Percentiles rank a stretch among this genome's conserved stretches.
phyloP scores from a whole-genome alignment of 2,329 filamentous ascomycete genomes.

The Xylariaceae sp. region DNA sequence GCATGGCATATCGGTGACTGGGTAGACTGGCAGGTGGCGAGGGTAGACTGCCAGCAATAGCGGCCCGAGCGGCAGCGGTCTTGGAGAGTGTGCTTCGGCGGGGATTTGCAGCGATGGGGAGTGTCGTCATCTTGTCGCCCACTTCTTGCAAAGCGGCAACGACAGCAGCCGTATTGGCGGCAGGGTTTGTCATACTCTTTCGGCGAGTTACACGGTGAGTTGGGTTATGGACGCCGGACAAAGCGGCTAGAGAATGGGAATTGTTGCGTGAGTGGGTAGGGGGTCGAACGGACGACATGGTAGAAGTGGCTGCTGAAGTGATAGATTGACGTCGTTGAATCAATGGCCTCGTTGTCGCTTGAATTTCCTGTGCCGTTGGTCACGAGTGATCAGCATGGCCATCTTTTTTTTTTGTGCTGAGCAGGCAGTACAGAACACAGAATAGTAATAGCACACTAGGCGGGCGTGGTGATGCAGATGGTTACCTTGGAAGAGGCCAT shows the following conservation, averaged over 20 bases:
- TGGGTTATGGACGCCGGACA: slow-evolving; percentile 69
- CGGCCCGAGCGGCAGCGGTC: slow-evolving; percentile 47
- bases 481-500: slow-evolving; percentile 61
- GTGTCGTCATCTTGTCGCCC: slow-evolving; percentile 51
- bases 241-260: slow-evolving; percentile 75
- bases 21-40: slow-evolving; percentile 66
- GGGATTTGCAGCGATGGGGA: slow-evolving; percentile 52
- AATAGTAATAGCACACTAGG: slow-evolving; percentile 21
- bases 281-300: slow-evolving; percentile 53
- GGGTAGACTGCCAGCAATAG: slow-evolving; percentile 53
- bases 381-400: slow-evolving; percentile 36
- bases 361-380: slow-evolving; percentile 50
- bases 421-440: too few relatives aligned
- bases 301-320: slow-evolving; percentile 53
- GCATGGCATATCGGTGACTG: slow-evolving; percentile 47
- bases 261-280: slow-evolving; percentile 62
- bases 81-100: slow-evolving; percentile 69
- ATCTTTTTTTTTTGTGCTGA: slow-evolving; percentile 20
- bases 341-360: slow-evolving; percentile 62
- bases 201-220: slow-evolving; percentile 84
- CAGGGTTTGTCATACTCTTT: slow-evolving; percentile 82
- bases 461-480: slow-evolving; percentile 23
- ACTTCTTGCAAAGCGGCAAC: slow-evolving; percentile 66
- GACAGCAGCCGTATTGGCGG: slow-evolving; percentile 67
- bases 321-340: slow-evolving; percentile 57